phyloP scores from a whole-genome alignment of 2,329 filamentous ascomycete species.

The Diaporthe destruens region DNA sequence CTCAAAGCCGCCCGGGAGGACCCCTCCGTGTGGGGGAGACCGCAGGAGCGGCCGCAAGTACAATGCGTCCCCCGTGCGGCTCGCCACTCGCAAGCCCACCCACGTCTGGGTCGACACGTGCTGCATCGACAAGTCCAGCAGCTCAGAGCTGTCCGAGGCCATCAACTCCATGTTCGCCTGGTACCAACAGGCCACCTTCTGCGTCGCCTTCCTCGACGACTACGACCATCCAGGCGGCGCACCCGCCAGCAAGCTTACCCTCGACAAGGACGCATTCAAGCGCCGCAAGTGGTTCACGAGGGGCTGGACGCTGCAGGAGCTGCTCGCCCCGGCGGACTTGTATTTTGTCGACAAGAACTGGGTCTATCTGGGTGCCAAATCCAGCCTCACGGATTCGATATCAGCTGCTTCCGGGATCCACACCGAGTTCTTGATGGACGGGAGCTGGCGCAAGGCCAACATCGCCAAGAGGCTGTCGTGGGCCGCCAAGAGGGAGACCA shows the following conservation, averaged over 20 bases:
- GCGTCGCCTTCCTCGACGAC: conserved; percentile 29
- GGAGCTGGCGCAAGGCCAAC: conserved; percentile 17
- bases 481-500: conserved; percentile 30
- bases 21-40: neutral
- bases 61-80: neutral
- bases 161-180: conserved; percentile 40
- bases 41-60: conserved; percentile 6
- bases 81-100: neutral
- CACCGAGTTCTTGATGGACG: neutral
- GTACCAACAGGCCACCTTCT: conserved; percentile 34
- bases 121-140: conserved; percentile 39
- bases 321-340: neutral
- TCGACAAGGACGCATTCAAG: neutral
- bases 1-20: neutral
- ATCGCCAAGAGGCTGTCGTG: conserved; percentile 30
- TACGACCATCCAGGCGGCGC: conserved; percentile 13
- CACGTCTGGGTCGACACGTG: conserved; percentile 40
- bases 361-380: conserved; percentile 10
- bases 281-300: conserved; percentile 27
- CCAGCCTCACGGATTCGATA: neutral
- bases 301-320: conserved; percentile 7
- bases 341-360: conserved; percentile 28
- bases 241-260: neutral
- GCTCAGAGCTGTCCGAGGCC: conserved; percentile 35
- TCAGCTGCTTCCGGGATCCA: conserved; percentile 23